Evolutionary conservation across 2,329 filamentous ascomycete species (phyloP).

Genomic region (Ophiostoma populinum): DNA sequence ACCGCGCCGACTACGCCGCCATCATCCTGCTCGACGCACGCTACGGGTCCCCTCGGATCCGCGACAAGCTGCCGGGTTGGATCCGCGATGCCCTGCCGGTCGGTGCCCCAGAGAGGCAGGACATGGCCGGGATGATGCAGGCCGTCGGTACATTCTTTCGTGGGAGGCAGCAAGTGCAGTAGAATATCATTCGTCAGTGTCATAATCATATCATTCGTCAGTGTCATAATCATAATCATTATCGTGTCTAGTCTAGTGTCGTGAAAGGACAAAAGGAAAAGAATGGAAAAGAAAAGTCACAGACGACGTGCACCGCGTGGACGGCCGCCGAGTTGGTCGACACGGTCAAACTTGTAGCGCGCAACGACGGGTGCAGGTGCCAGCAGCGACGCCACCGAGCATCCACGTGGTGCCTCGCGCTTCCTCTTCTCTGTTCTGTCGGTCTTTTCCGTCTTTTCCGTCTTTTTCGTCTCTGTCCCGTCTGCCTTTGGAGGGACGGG

Average conservation of each 20-base stretch:
- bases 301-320: no score
- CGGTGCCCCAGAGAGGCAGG: slow-evolving; percentile 23
- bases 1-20: slow-evolving; percentile 73
- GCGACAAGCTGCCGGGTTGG: slow-evolving; percentile 72
- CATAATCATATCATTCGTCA: no score
- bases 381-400: neutral
- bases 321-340: slow-evolving; percentile 9
- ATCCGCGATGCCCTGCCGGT: slow-evolving; percentile 50
- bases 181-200: no score
- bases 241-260: no score
- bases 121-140: slow-evolving; percentile 41
- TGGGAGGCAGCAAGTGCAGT: slow-evolving; percentile 10
- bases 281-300: neutral
- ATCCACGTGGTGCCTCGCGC: neutral
- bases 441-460: neutral
- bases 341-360: slow-evolving; percentile 11
- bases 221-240: no score
- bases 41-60: slow-evolving; percentile 58
- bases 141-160: slow-evolving; percentile 40
- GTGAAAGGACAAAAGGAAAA: no score
- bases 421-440: neutral
- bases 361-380: slow-evolving; percentile 1
- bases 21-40: slow-evolving; percentile 73
- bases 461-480: neutral
- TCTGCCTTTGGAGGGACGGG: neutral